Base-by-base conservation (phyloP, 306 rosid genomes). In the Cucumis melo region DNA sequence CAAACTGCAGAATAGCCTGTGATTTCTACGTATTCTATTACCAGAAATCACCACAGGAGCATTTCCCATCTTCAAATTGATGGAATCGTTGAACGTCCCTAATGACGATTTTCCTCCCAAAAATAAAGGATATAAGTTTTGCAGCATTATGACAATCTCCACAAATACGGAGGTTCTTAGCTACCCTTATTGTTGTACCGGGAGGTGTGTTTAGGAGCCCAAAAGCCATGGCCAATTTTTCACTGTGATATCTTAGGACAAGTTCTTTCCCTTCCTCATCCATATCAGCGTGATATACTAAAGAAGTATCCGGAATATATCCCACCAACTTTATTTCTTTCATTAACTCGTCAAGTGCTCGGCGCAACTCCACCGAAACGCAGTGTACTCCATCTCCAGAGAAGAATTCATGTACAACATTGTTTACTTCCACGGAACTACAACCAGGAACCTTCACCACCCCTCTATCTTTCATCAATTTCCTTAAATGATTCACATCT, bases 21-120 rank as follows among this genome's bases (percentile, higher is more conserved):
- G 59, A 58, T 41, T 57, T 15, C 67, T 39, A 27, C 27, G 20
- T 58, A 39, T 38, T 44, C 75, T 44, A 80, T 87, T 88, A 91
- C 98, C 98, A 91, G 81, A 84, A 91, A 80, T 91, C 97, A 34
- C 92, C 88, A 86, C 97, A 93, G 44, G 98, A 93, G 86, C 96
- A 93, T 64, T 85, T 74, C 72, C 97, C 98, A 56, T 89, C 87
- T 67, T 81, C 84, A 80, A 93, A 93, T 78, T 86, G 90, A 84
- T 93, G 98, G 81, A 89, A 93, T 48, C 96, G 84, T 62, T 91
- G 93, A 66, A 91, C 88, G 85, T 93, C 96, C 82, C 96, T 87
- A 16, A 93, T 87, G 83, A 93, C 50, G 23, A 93, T 91, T 75
- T 87, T 82, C 85, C 95, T 87, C 8, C 82, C 86, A 57, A 89